phyloP scores from a whole-genome alignment of 495 filamentous ascomycete genomes.

The Barbatosphaeria neglecta region DNA sequence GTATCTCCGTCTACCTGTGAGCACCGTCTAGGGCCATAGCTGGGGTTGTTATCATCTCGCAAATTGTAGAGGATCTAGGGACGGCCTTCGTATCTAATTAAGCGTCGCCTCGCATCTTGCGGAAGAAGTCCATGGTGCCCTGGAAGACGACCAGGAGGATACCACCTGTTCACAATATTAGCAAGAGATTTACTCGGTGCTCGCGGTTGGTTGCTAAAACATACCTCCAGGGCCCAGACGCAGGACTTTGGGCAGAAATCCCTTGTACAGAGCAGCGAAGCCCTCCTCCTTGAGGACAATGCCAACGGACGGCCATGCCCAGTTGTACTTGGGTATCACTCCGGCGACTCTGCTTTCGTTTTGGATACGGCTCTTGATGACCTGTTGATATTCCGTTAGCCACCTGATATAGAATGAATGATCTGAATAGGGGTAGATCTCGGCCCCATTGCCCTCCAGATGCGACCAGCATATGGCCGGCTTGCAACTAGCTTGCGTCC shows the following conservation, averaged over 20 bases:
- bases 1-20: too few relatives aligned
- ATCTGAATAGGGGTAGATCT: not conserved
- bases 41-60: not conserved
- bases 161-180: slow-evolving; percentile 30
- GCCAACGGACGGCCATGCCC: slow-evolving; percentile 78
- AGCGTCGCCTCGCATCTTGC: slow-evolving; percentile 18
- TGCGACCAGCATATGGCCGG: not conserved
- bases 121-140: slow-evolving; percentile 83
- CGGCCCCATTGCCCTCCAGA: too few relatives aligned
- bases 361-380: slow-evolving; percentile 95
- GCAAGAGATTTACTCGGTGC: not conserved
- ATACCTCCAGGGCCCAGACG: slow-evolving; percentile 15
- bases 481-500: not conserved
- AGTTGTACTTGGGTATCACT: slow-evolving; percentile 84
- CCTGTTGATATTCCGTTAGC: not conserved
- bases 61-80: not conserved
- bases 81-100: not conserved
- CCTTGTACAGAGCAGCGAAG: slow-evolving; percentile 88
- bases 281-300: slow-evolving; percentile 91
- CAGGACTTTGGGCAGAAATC: slow-evolving; percentile 85
- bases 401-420: not conserved
- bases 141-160: slow-evolving; percentile 90
- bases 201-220: not conserved
- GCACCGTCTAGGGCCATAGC: not conserved
- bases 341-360: slow-evolving; percentile 77